Evolutionary conservation across 495 filamentous ascomycete species (phyloP).

Genomic region (Penicillium malachiteum): DNA sequence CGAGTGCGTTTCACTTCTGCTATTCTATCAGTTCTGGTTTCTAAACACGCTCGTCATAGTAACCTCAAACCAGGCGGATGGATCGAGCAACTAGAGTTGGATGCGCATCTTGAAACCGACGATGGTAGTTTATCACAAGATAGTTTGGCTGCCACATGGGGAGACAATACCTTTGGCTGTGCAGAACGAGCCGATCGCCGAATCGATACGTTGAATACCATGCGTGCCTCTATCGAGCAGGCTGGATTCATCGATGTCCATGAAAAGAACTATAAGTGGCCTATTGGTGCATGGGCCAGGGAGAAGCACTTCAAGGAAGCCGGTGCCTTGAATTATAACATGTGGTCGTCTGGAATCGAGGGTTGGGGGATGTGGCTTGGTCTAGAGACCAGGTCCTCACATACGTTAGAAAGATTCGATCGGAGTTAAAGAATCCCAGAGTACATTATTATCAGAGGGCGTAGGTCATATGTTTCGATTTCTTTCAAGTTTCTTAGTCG

Average conservation of each 20-base stretch:
- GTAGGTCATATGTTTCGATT: not conserved
- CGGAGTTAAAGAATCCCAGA: constrained; percentile 4
- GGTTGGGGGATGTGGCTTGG: constrained; percentile 10
- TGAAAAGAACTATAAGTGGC: constrained; percentile 8
- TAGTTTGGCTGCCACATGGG: not conserved
- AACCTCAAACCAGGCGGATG: constrained; percentile 42
- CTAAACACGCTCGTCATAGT: not conserved
- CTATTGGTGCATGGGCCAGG: constrained; percentile 13
- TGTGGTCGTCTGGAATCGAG: constrained; percentile 15
- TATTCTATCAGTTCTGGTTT: no score
- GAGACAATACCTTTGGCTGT: not conserved
- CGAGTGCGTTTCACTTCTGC: not conserved
- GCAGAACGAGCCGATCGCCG: not conserved
- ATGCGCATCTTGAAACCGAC: constrained; percentile 33
- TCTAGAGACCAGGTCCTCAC: constrained; percentile 2
- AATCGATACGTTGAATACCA: constrained; percentile 4
- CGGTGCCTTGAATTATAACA: constrained; percentile 9
- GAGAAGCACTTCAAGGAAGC: constrained; percentile 12
- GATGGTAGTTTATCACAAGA: constrained; percentile 36
- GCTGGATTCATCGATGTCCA: constrained; percentile 29
- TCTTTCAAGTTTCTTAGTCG: not conserved
- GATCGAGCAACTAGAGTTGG: constrained; percentile 53
- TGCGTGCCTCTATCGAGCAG: constrained; percentile 19
- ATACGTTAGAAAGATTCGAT: constrained; percentile 9
- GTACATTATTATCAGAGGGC: constrained; percentile 10